Base-by-base conservation (phyloP, 345 rosid genomes). In the Eucalyptus curtisii region DNA sequence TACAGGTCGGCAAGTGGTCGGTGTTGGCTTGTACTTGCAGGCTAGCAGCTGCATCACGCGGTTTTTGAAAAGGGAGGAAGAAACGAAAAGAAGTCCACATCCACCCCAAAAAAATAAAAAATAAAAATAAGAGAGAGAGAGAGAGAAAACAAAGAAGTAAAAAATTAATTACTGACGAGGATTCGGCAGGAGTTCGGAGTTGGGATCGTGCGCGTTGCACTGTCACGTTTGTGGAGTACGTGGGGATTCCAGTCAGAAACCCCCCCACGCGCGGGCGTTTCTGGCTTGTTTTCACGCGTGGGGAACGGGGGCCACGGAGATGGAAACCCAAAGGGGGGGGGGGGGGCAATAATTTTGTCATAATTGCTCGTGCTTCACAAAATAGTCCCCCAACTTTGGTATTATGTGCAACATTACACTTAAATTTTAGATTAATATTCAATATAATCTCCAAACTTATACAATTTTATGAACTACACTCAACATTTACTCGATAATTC, bases 241-340 rank as follows among this genome's bases (percentile, higher is more conserved):
- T 9, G 61, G 61, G 27, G 61, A 55, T 22, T 55, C 13, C 4
- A 9, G 61, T 55, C 61, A 3, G 61, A 24, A 55, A 22, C 61
- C 59, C 61, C 61, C 61, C 30, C 61, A 55, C 61, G 61, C 61
- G 61, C 61, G 61, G 30, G 61, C 3, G 3, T 55, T 55, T 55
- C 61, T 22, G 3, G 61, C 27, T 55, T 55, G 61, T 8, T 8
- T 30, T 5, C 61, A 24, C 61, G 1, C 13, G 61, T 55, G 61
- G 0, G 30, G 61, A 2, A 10, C 30, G 30, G 61, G 30, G 30
- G 30, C 61, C 61, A 24, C 13, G 61, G 61, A 55, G 61, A 24
- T 9, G 61, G 3, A 22, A 25, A 55, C 61, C 61, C 0, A 2
- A 24, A 12, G 59, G 5, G 0, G 1, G n/a, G 8, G 27, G 59